Evolutionary conservation across 192 early-diverging fungal species (phyloP).

Genomic region (Umbelopsis isabellina): DNA sequence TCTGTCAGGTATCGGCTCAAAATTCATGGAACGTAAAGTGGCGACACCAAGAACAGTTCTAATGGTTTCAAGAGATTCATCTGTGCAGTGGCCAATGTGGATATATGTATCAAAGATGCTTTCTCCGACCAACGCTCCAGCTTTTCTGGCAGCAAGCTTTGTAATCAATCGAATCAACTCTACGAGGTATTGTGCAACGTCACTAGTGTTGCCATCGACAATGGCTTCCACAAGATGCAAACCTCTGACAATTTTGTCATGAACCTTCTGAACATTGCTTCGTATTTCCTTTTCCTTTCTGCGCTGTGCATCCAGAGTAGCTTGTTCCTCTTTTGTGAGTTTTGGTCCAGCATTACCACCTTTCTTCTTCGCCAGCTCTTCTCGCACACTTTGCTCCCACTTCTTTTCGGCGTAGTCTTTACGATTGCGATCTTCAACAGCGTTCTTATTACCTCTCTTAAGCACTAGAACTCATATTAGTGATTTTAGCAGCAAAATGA

Average conservation of each 20-base stretch:
- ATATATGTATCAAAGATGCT: slow-evolving; percentile 63
- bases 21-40: slow-evolving; percentile 51
- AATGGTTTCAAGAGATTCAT: slow-evolving; percentile 45
- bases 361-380: slow-evolving; percentile 75
- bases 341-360: slow-evolving; percentile 48
- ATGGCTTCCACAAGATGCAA: slow-evolving; percentile 70
- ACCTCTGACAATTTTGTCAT: slow-evolving; percentile 56
- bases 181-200: slow-evolving; percentile 60
- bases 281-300: slow-evolving; percentile 78
- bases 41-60: slow-evolving; percentile 49
- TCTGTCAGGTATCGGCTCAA: slow-evolving; percentile 46
- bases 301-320: slow-evolving; percentile 68
- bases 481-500: not conserved
- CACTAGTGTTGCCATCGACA: slow-evolving; percentile 57
- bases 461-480: slow-evolving; percentile 32
- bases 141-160: slow-evolving; percentile 50
- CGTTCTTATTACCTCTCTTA: slow-evolving; percentile 61
- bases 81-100: slow-evolving; percentile 46
- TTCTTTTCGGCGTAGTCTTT: slow-evolving; percentile 69
- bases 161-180: slow-evolving; percentile 58
- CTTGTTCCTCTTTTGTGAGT: slow-evolving; percentile 77
- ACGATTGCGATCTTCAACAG: slow-evolving; percentile 45
- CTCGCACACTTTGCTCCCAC: slow-evolving; percentile 78
- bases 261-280: slow-evolving; percentile 57
- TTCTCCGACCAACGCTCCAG: slow-evolving; percentile 60